phyloP scores from a whole-genome alignment of 2,329 filamentous ascomycete species.

The Sphaerulina vaccinii region DNA sequence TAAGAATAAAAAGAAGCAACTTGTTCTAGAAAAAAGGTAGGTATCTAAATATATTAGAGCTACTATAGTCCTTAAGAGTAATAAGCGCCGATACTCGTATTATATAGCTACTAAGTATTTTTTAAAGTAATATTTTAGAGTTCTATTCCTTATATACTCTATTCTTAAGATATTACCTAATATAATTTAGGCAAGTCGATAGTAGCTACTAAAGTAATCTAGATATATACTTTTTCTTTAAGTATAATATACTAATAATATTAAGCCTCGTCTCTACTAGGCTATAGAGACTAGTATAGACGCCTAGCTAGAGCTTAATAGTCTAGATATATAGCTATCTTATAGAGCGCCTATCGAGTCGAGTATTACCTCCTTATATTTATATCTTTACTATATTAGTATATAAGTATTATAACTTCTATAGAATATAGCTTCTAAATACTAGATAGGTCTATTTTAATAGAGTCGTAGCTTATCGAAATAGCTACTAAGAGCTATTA shows the following conservation, averaged over 20 bases:
- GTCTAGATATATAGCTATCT: conserved; percentile 1
- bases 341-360: neutral
- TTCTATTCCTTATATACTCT: conserved; percentile 1
- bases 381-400: neutral
- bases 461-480: neutral
- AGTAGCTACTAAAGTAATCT: neutral
- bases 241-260: neutral
- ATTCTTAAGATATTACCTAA: neutral
- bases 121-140: neutral
- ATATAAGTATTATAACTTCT: neutral
- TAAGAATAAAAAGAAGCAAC: neutral
- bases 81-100: neutral
- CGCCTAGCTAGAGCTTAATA: neutral
- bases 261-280: neutral
- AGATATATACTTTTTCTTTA: neutral
- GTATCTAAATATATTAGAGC: neutral
- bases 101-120: neutral
- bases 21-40: neutral
- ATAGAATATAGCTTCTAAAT: neutral
- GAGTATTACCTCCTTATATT: neutral
- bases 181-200: neutral
- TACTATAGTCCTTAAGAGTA: neutral
- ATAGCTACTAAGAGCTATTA: neutral
- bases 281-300: neutral
- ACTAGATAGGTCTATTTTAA: neutral